These are phyloP conservation scores for Triticum aestivum DNA, from an alignment of 176 grass and related monocot genomes.

Conservation along the genomic window IWGSC_CS_RefSeq_v2.1 NC_057798.1:612723255-612723754, in stretches of 20 bases:
- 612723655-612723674: background rate
- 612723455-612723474: background rate
- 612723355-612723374: background rate
- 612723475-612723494: background rate
- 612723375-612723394: background rate
- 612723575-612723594: background rate
- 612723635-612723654: background rate
- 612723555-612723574: background rate
- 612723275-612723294: background rate
- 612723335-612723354: background rate
- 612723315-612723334: background rate
- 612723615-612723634: background rate
- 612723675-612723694: background rate
- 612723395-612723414: background rate
- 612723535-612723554: background rate
- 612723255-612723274: background rate
- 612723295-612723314: background rate
- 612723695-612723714: background rate
- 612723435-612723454: background rate
- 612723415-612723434: background rate
- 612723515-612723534: background rate
- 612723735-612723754: background rate
- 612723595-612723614: background rate
- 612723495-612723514: background rate
- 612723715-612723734: background rate